phyloP scores from a whole-genome alignment of 164 flowering plant genomes.

The Protea cynaroides region DNA sequence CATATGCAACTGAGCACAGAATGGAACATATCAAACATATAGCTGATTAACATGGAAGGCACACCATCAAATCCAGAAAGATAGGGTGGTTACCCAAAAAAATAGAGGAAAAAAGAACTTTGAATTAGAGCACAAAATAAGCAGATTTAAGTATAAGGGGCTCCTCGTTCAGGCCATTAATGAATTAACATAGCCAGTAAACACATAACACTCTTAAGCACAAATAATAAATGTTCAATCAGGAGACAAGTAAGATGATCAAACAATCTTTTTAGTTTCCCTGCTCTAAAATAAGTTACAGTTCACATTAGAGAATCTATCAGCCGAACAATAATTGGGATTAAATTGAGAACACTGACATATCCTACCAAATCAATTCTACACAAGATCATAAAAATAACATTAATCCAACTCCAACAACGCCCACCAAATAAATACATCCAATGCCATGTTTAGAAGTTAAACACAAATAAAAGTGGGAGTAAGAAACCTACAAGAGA shows the following conservation, averaged over 20 bases:
- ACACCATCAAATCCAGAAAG: no score
- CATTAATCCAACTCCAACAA: background rate
- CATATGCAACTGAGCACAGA: no score
- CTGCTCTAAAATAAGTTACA: background rate
- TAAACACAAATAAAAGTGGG: background rate
- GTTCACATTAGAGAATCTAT: background rate
- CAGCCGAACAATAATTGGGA: background rate
- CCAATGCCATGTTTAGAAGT: background rate
- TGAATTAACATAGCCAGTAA: background rate
- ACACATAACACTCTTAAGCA: background rate
- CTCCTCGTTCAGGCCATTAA: background rate
- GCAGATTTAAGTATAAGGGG: no score
- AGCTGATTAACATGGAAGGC: no score
- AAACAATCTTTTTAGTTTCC: background rate
- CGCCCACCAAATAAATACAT: background rate
- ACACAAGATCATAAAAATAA: background rate
- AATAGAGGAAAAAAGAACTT: no score
- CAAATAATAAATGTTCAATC: background rate
- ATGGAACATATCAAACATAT: no score
- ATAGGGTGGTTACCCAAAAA: no score
- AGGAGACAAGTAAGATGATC: background rate
- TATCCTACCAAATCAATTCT: background rate
- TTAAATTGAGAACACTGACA: background rate
- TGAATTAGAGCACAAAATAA: no score
- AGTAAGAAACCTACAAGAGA: background rate